phyloP scores from a whole-genome alignment of 1,284 basidiomycete genomes.

The Ceratobasidium theobromae region DNA sequence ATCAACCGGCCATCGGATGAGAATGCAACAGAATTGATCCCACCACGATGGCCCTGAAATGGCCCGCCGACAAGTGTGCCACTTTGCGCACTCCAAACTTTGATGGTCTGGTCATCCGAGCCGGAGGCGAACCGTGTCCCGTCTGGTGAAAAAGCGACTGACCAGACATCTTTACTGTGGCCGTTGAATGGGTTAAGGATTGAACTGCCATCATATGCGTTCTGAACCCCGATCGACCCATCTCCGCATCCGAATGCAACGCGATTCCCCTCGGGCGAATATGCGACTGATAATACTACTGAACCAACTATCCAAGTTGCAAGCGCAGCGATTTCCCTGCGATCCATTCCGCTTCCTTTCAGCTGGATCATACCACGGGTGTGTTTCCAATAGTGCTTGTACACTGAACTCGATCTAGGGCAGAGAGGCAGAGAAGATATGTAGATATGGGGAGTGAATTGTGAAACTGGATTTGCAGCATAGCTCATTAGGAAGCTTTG shows the following conservation, averaged over 20 bases:
- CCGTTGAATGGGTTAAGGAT: too few relatives aligned
- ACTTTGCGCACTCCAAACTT: constrained; percentile 18
- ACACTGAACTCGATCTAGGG: background rate
- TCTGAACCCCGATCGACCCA: too few relatives aligned
- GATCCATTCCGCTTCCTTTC: background rate
- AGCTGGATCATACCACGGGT: background rate
- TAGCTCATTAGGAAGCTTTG: background rate
- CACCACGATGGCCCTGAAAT: background rate
- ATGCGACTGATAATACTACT: background rate
- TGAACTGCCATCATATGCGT: too few relatives aligned
- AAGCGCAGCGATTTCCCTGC: background rate
- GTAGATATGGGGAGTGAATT: background rate
- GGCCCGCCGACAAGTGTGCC: background rate
- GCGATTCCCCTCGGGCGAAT: background rate
- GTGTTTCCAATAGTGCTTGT: background rate
- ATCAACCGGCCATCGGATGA: constrained; percentile 10
- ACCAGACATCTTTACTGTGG: too few relatives aligned
- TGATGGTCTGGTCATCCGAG: constrained; percentile 4
- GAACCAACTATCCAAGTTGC: background rate
- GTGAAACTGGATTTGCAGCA: background rate
- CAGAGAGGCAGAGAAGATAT: background rate
- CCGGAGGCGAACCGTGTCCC: constrained; percentile 1
- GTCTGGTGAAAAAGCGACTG: constrained; percentile 19
- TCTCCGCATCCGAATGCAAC: too few relatives aligned
- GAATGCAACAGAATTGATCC: constrained; percentile 25